Evolutionary conservation across 2,329 filamentous ascomycete species (phyloP).

Genomic region (Colletotrichum sublineola): DNA sequence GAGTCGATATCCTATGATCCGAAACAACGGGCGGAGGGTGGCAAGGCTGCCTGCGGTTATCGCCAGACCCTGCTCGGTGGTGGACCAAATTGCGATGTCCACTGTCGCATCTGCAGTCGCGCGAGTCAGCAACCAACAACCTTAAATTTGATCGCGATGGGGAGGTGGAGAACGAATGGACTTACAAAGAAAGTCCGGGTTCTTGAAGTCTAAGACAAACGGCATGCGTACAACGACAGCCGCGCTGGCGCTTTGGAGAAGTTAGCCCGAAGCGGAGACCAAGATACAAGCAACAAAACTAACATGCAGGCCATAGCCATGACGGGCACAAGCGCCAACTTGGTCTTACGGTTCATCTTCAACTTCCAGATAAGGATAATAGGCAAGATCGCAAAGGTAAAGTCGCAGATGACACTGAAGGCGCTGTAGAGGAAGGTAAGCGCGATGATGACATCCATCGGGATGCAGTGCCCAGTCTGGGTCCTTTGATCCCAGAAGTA

Average conservation of each 20-base stretch:
- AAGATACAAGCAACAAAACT: slow-evolving; percentile 40
- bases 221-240: slow-evolving; percentile 59
- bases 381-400: slow-evolving; percentile 66
- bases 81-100: slow-evolving; percentile 64
- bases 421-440: slow-evolving; percentile 67
- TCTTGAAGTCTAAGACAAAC: slow-evolving; percentile 54
- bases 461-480: slow-evolving; percentile 47
- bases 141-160: slow-evolving; percentile 2
- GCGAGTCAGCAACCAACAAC: slow-evolving; percentile 27
- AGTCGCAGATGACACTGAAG: slow-evolving; percentile 63
- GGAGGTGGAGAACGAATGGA: neutral
- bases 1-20: slow-evolving; percentile 51
- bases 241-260: slow-evolving; percentile 54
- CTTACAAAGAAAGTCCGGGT: slow-evolving; percentile 61
- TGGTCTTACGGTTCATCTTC: slow-evolving; percentile 67
- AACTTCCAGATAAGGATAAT: slow-evolving; percentile 67
- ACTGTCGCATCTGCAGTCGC: slow-evolving; percentile 52
- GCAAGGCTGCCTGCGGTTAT: slow-evolving; percentile 62
- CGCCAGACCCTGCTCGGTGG: slow-evolving; percentile 61
- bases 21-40: slow-evolving; percentile 61
- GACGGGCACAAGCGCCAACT: slow-evolving; percentile 65
- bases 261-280: slow-evolving; percentile 13
- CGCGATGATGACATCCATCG: slow-evolving; percentile 59
- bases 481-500: slow-evolving; percentile 48
- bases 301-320: slow-evolving; percentile 69